phyloP scores from a whole-genome alignment of 1,284 basidiomycete species.

The Macrocystidia cucumis region DNA sequence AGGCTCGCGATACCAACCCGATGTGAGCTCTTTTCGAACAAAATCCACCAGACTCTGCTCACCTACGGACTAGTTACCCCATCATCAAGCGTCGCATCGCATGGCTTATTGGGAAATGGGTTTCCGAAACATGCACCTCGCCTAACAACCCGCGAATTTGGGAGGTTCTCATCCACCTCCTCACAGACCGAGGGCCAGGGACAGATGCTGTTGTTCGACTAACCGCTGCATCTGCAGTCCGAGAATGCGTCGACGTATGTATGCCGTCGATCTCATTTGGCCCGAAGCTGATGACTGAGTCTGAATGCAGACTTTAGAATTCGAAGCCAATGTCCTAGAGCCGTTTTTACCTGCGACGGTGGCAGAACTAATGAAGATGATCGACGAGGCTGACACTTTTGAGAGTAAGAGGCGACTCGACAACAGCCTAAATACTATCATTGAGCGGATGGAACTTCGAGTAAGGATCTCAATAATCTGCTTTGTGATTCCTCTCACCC shows the following conservation, averaged over 20 bases:
- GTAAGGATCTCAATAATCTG: slow-evolving; percentile 28
- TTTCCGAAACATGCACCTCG: slow-evolving; percentile 54
- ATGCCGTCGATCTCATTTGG: slow-evolving; percentile 3
- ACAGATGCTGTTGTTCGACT: slow-evolving; percentile 80
- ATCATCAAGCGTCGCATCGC: slow-evolving; percentile 87
- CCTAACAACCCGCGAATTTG: slow-evolving; percentile 65
- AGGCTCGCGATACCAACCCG: slow-evolving; percentile 49
- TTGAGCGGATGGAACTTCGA: slow-evolving; percentile 57
- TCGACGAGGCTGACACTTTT: slow-evolving; percentile 69
- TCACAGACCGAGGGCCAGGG: slow-evolving; percentile 59
- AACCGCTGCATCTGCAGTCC: slow-evolving; percentile 69
- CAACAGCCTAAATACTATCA: slow-evolving; percentile 62
- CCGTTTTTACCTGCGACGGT: slow-evolving; percentile 53
- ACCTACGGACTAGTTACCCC: slow-evolving; percentile 66
- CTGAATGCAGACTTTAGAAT: slow-evolving; percentile 54
- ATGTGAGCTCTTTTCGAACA: slow-evolving; percentile 31
- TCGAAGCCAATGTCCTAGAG: slow-evolving; percentile 49
- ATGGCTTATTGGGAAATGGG: slow-evolving; percentile 85
- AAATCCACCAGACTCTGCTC: neutral
- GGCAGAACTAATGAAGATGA: slow-evolving; percentile 57
- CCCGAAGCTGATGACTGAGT: slow-evolving; percentile 4
- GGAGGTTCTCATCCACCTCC: slow-evolving; percentile 72
- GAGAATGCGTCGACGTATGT: slow-evolving; percentile 78
- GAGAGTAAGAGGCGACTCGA: slow-evolving; percentile 76
- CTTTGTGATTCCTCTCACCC: too few species aligned